Conservation (phyloP, 163 green algal species). For the Scenedesmus sp. region DNA sequence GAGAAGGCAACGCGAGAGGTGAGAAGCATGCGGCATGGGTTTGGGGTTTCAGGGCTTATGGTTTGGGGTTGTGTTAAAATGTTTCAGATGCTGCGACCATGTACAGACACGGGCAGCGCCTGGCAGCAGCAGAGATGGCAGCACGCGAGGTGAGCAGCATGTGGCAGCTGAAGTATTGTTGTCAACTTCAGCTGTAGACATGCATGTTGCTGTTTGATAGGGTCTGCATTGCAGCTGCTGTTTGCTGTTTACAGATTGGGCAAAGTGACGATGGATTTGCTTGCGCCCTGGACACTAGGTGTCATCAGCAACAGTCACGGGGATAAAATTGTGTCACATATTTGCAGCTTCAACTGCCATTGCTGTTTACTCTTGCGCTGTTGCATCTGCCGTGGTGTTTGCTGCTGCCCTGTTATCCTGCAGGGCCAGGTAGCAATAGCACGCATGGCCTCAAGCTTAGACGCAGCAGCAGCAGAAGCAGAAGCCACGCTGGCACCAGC, state of each 20-base stretch:
- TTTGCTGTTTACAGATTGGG: too few relatives aligned
- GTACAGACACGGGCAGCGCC: slow-evolving; percentile 13
- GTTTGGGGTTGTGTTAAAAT: not conserved
- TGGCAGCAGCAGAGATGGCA: slow-evolving; percentile 23
- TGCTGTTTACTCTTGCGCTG: not conserved
- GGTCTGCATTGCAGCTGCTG: not conserved
- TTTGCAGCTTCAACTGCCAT: not conserved
- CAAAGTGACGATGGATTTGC: too few relatives aligned
- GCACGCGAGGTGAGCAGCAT: slow-evolving; percentile 5
- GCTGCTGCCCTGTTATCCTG: not conserved
- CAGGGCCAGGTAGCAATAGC: slow-evolving; percentile 23
- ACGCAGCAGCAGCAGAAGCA: slow-evolving; percentile 34
- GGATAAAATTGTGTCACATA: not conserved
- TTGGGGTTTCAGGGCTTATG: not conserved
- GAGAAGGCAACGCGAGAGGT: slow-evolving; percentile 22
- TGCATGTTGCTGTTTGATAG: not conserved
- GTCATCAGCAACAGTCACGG: too few relatives aligned
- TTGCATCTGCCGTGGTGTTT: not conserved
- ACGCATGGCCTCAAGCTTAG: not conserved
- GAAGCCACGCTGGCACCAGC: not conserved
- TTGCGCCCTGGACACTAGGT: too few relatives aligned
- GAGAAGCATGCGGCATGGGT: not conserved
- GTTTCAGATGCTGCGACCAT: too few relatives aligned
- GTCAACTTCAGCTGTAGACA: not conserved
- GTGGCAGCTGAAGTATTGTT: too few relatives aligned